Evolutionary conservation across 2,329 filamentous ascomycete genomes (phyloP).

Genomic region (Capronia coronata): DNA sequence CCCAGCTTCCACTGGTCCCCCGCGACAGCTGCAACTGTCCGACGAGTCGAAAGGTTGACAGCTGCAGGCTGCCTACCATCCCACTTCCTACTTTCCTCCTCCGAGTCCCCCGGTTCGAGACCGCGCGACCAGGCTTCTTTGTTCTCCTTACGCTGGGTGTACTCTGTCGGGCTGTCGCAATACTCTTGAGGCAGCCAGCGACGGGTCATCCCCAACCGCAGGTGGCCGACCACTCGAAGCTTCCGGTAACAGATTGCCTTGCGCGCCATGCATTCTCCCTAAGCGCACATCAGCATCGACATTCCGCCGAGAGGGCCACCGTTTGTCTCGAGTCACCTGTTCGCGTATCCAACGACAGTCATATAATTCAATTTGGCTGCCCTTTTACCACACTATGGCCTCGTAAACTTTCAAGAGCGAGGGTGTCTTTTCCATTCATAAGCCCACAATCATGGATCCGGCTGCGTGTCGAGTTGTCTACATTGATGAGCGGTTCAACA

Average conservation of each 20-base stretch:
- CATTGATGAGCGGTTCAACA: constrained; percentile 41
- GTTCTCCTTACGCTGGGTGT: neutral
- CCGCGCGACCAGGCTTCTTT: constrained; percentile 8
- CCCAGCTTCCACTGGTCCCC: neutral
- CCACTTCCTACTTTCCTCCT: constrained; percentile 2
- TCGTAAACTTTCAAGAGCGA: constrained; percentile 10
- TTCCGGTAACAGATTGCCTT: neutral
- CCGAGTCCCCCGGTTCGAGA: constrained; percentile 4
- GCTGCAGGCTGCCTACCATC: constrained; percentile 16
- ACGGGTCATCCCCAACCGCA: neutral
- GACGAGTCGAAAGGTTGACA: constrained; percentile 23
- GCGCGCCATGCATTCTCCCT: constrained; percentile 15
- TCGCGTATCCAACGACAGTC: neutral
- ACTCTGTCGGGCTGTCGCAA: constrained; percentile 2
- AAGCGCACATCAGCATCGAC: neutral
- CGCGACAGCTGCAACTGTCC: constrained; percentile 18
- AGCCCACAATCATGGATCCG: constrained; percentile 34
- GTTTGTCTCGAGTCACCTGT: constrained; percentile 6
- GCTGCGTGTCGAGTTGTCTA: constrained; percentile 42
- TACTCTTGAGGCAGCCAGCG: neutral
- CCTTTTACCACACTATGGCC: constrained; percentile 21
- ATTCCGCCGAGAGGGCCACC: constrained; percentile 1
- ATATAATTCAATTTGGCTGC: constrained; percentile 10
- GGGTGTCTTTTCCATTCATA: constrained; percentile 10
- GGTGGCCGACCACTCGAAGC: neutral